Evolutionary conservation across 1,284 basidiomycete species (phyloP), one percentile per base, ranked within the genome.

Genomic region (Quambalaria eucalypti): DNA sequence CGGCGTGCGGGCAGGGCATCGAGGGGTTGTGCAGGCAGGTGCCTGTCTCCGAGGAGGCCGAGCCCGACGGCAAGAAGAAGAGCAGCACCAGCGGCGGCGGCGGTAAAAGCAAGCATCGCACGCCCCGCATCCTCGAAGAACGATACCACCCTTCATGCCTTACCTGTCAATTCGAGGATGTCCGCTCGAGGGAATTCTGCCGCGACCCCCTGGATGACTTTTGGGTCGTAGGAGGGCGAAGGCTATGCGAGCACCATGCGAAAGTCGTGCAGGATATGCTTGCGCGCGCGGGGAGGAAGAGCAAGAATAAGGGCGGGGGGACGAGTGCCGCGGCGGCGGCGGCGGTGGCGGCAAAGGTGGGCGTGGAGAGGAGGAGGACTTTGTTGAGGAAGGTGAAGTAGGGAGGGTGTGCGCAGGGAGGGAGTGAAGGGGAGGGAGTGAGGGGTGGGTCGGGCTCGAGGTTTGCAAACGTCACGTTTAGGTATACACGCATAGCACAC

Each of bases 21-120:
- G 65, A 66, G 46, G 67, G 67, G 36, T 55, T 64, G 38, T 69
- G 67, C 44, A 61, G 67, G 21, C 67, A 69, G 48, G 42, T 46
- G 21, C n/a, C 25, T 14, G 4, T 21, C 31, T n/a, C 31, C 31
- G n/a, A 9, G 5, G 36, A n/a, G 36, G 36, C 16, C 4, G 36
- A 14, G 4, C 16, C 4, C 21, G 42, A 14, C 8, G 39, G 39
- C 21, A 25, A 42, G 40, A 19, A 16, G 21, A 42, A n/a, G 23
- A 16, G 23, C 40, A 14, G 8, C 8, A n/a, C 31, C 31, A 33
- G n/a, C 31, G n/a, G 8, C 31, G 31, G 31, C 31, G 31, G 31
- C n/a, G n/a, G 31, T 33, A 33, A 9, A 8, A 33, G 31, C 31
- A 8, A 33, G 9, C 31, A n/a, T 8, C 8, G 31, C 31, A 33